phyloP scores from a whole-genome alignment of 2,329 filamentous ascomycete genomes.

The Xylariaceae sp. region DNA sequence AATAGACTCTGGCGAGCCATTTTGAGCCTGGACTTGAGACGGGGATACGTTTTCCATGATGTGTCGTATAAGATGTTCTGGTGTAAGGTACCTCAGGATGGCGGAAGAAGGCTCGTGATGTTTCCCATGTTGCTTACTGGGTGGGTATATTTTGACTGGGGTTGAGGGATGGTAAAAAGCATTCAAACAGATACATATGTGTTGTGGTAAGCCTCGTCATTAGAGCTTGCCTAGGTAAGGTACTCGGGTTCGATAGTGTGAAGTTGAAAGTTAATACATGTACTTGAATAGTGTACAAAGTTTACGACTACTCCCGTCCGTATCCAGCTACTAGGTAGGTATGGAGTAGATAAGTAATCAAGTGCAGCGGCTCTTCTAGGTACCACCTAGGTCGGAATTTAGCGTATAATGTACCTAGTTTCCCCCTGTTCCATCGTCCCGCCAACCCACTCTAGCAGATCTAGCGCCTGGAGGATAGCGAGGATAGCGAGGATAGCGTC shows the following conservation, averaged over 20 bases:
- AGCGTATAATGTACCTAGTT: not conserved
- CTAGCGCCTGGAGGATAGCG: not conserved
- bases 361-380: not conserved
- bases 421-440: not conserved
- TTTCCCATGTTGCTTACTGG: slow-evolving; percentile 29
- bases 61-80: slow-evolving; percentile 5
- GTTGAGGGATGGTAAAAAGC: slow-evolving; percentile 1
- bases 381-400: too few relatives aligned
- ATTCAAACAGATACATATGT: not conserved
- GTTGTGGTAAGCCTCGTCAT: not conserved
- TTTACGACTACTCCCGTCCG: too few relatives aligned
- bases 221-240: too few relatives aligned
- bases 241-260: too few relatives aligned
- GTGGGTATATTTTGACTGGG: slow-evolving; percentile 4
- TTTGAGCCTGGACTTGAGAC: slow-evolving; percentile 36
- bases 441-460: not conserved
- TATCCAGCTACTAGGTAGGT: too few relatives aligned
- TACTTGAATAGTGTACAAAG: too few relatives aligned
- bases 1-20: slow-evolving; percentile 26
- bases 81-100: slow-evolving; percentile 16
- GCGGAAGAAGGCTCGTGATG: slow-evolving; percentile 11
- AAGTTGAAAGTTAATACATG: too few relatives aligned
- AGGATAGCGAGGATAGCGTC: too few relatives aligned
- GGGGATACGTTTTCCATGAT: slow-evolving; percentile 34
- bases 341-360: too few relatives aligned